Evolutionary conservation across 768 basidiomycete genomes (phyloP).

Genomic region (Strobilomyces echinocephalus): DNA sequence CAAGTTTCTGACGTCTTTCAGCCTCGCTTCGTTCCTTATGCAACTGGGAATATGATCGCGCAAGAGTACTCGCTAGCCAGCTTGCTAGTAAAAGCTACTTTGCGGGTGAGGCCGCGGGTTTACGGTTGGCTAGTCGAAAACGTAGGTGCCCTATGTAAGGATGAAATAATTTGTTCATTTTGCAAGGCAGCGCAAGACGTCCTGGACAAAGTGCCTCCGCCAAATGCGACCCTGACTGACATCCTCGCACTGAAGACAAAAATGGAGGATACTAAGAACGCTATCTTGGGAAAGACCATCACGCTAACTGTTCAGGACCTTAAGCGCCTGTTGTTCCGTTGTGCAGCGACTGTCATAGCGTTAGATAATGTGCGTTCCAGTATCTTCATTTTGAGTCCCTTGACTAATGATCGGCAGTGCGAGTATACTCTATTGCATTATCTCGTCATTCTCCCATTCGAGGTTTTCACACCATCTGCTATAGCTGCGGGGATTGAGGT

Average conservation of each 20-base stretch:
- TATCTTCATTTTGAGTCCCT: neutral
- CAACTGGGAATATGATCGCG: constrained; percentile 71
- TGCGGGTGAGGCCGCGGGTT: constrained; percentile 79
- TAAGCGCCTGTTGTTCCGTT: constrained; percentile 80
- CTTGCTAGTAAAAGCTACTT: constrained; percentile 90
- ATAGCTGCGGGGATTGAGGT: constrained; percentile 86
- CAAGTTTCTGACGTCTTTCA: constrained; percentile 21
- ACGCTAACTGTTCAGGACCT: constrained; percentile 77
- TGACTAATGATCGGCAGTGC: constrained; percentile 45
- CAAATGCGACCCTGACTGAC: constrained; percentile 54
- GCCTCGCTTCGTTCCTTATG: constrained; percentile 53
- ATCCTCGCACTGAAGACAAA: constrained; percentile 62
- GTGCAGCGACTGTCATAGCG: constrained; percentile 76
- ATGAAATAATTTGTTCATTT: neutral
- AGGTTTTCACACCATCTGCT: constrained; percentile 81
- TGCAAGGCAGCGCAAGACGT: constrained; percentile 45
- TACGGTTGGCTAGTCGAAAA: constrained; percentile 62
- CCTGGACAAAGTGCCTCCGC: constrained; percentile 58
- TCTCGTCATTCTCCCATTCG: constrained; percentile 83
- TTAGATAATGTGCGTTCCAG: constrained; percentile 46
- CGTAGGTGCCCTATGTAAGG: constrained; percentile 37
- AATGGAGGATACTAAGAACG: constrained; percentile 59
- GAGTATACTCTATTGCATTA: constrained; percentile 84
- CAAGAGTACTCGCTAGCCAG: constrained; percentile 78
- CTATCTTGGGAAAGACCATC: constrained; percentile 68